Evolutionary conservation across 2,329 filamentous ascomycete species (phyloP), one percentile per base, ranked within the genome.

Genomic region (Claviceps monticola): DNA sequence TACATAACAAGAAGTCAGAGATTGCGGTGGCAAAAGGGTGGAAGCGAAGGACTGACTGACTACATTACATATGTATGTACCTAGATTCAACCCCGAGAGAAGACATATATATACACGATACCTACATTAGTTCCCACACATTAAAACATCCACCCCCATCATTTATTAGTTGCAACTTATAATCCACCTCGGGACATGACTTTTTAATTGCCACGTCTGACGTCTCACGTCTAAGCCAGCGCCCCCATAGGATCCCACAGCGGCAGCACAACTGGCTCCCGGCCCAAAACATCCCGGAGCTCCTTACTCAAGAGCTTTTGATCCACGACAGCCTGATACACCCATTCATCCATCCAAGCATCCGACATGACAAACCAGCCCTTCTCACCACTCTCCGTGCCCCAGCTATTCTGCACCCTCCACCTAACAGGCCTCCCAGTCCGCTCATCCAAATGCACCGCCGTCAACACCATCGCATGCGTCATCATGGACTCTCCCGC

Each of bases 281-380:
- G 77, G 57, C 80, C 76, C 50, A 91, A 66, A 23, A 93, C 79
- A 59, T 88, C 83, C 54, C 73, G 73, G 11, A 93, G 74, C 59
- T 84, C 80, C 60, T 78, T 76, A 51, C 71, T 72, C 50, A 85
- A 72, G 61, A 84, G 83, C 14, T 74, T 75, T 0, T 84, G 82
- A 62, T 94, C 86, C 5, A 95, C 80, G 14, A 94, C 88, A 7
- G 84, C 87, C 72, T 95, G 88, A 63, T 90, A 94, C 44, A 85
- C 81, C 69, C 89, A 94, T 68, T 87, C 74, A 55, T 86, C 80
- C 79, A 87, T 83, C 83, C 83, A 87, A 19, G 72, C 71, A 67
- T 95, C 88, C 54, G 75, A 85, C 88, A 94, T 95, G 55, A 95
- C 85, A 62, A 93, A 93, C 77, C 87, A 95, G 0, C 89, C 89